Percentiles rank a stretch among this genome's conserved stretches.
phyloP scores from a whole-genome alignment of 2,329 filamentous ascomycete species.

The Xylariaceae sp. region DNA sequence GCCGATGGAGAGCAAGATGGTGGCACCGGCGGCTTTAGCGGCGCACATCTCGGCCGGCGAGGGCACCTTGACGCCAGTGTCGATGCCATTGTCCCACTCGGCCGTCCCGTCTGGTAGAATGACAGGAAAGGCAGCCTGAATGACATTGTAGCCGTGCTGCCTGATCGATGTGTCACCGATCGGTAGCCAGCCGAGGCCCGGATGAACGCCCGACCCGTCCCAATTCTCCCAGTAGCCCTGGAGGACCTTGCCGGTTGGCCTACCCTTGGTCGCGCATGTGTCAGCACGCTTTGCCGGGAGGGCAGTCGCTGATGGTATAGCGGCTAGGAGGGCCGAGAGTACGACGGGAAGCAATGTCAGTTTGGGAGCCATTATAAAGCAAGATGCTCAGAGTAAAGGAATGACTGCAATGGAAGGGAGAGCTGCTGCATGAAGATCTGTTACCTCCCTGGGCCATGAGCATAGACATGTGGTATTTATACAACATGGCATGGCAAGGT shows the following conservation, averaged over 20 bases:
- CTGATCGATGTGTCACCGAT: conserved; percentile 28
- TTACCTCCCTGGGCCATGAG: not conserved
- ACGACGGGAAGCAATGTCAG: conserved; percentile 6
- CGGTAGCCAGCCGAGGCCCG: conserved; percentile 31
- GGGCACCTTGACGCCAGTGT: conserved; percentile 27
- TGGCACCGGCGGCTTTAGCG: conserved; percentile 32
- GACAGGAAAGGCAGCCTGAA: conserved; percentile 32
- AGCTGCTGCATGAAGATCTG: not conserved
- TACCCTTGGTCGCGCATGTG: conserved; percentile 31
- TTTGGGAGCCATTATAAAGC: conserved; percentile 8
- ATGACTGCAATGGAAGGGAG: not conserved
- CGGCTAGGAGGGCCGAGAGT: conserved; percentile 6
- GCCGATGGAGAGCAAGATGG: conserved; percentile 32
- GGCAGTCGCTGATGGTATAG: not conserved
- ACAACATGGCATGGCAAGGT: no score
- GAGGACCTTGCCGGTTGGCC: conserved; percentile 31
- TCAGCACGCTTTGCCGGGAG: not conserved
- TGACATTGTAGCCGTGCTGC: conserved; percentile 32
- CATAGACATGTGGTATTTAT: not conserved
- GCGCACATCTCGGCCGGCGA: conserved; percentile 31
- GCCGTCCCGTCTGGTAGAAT: conserved; percentile 32
- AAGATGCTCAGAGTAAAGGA: not conserved
- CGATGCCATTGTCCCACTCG: conserved; percentile 32
- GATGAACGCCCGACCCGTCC: conserved; percentile 33
- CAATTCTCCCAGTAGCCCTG: conserved; percentile 35